Base-by-base conservation (phyloP, 768 basidiomycete species). In the Hemileccinum impolitum region DNA sequence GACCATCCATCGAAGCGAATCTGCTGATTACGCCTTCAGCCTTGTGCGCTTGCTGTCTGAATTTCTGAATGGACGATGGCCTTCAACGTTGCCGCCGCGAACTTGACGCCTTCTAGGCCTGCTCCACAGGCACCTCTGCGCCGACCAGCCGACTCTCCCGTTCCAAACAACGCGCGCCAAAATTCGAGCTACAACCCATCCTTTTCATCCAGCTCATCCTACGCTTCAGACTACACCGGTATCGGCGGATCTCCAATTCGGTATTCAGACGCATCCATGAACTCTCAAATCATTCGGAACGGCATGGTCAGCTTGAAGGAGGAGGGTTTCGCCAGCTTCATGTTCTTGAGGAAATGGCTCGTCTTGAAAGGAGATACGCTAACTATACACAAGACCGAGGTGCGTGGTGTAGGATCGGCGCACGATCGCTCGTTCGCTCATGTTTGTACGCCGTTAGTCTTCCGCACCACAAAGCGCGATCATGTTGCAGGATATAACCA, bases 341-440 rank as follows among this genome's bases (percentile, higher is more conserved):
- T 96, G 43, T 97, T 94, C 84, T 82, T 87, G 66, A 81, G 87
- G 62, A 89, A 91, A 66, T 97, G 88, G 87, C 71, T 97, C 48
- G 77, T 95, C 5, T 75, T 99, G 53, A 87, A 82, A 60, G 91
- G 93, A 42, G 78, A 83, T 58, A 75, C 83, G 9, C 68, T 99
- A 40, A 76, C 80, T 17, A 81, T 98, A 49, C 90, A 93, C 64
- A 97, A 94, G 75, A 90, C 81, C 59, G 95, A 97, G 80, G 94
- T 94, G 62, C 58, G 89, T 50, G n/a, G 4, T 17, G 10, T 9
- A 5, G 15, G 39, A 43, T 47, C 45, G 5, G 9, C 25, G 15
- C 31, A 15, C 37, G 5, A 36, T 51, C 42, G 2, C 36, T 13
- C 21, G 6, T 37, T 42, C 4, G 15, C 28, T 18, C 43, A 34